Base-by-base conservation (phyloP, 2,329 filamentous ascomycete species). In the Corinectria fuckeliana region DNA sequence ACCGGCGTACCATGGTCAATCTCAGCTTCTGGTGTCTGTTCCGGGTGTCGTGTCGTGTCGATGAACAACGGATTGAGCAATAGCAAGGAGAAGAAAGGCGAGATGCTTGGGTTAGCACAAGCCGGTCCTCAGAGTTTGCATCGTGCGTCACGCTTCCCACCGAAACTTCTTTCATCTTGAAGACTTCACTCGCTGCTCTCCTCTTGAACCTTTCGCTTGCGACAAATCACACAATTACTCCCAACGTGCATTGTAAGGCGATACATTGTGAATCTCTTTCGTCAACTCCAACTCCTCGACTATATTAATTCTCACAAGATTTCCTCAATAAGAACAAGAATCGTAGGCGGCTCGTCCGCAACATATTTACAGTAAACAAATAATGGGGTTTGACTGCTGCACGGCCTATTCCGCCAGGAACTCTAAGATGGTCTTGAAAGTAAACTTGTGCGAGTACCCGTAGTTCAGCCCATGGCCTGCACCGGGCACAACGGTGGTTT, bases 391-490 rank as follows among this genome's bases (percentile, higher is more conserved):
- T 9, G 4, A 10, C n/a, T 14, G 2, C 20, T 13, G 9, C 4
- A n/a, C 5, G n/a, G n/a, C 38, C 13, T 21, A 44, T 26, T 65
- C 65, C 0, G 67, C 62, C 23, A 79, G 62, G 48, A 80, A 81
- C 50, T 78, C 71, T 1, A 75, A 65, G 7, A 80, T 80, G 9
- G 71, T 61, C 9, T 68, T 58, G 39, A 77, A 80, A 1, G 76
- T 74, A 1, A 62, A 39, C 1, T 62, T 60, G 20, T 73, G 70
- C 0, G 76, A 72, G 56, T 78, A 78, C 8, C 69, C 76, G n/a
- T 82, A 69, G 66, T 84, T 86, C 18, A 88, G 66, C 0, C 77
- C 82, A 50, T 86, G 82, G 0, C 82, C 77, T 30, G 83, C 81
- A 3, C 77, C 76, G 0, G 81, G 79, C 1, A 89, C 81, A 16